A percentile compares a stretch with the other conserved stretches of the same genome.
phyloP scores from a whole-genome alignment of 2,329 filamentous ascomycete species.

The Colletotrichum incanum region DNA sequence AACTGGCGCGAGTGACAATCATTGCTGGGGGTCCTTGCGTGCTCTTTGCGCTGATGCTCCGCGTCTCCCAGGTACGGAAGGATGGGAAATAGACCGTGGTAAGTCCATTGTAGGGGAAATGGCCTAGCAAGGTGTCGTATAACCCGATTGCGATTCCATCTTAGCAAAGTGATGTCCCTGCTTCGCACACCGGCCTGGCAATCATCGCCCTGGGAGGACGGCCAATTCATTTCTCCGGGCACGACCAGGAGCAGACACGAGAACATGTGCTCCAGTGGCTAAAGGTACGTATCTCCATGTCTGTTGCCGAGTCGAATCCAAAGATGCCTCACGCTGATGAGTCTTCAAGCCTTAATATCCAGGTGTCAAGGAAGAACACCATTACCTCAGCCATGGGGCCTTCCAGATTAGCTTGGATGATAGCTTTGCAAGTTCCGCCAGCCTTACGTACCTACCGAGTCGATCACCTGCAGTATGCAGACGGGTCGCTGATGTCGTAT shows the following conservation, averaged over 20 bases:
- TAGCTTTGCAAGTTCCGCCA: neutral
- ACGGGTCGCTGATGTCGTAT: conserved; percentile 5
- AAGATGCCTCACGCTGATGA: neutral
- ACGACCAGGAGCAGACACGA: neutral
- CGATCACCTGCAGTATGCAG: conserved; percentile 15
- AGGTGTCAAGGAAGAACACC: neutral
- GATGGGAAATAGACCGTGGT: neutral
- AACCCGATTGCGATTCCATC: too few relatives aligned
- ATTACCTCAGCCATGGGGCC: neutral
- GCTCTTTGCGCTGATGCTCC: neutral
- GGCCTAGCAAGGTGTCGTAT: too few relatives aligned
- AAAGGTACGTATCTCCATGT: neutral
- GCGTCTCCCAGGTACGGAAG: neutral
- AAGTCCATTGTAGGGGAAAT: too few relatives aligned
- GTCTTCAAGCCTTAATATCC: neutral
- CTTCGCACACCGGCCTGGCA: too few relatives aligned
- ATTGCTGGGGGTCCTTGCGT: neutral
- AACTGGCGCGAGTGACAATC: neutral
- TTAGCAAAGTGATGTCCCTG: too few relatives aligned
- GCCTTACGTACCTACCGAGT: conserved; percentile 6
- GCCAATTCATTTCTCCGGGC: neutral
- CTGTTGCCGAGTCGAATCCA: neutral
- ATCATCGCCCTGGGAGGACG: neutral
- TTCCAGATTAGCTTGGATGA: neutral
- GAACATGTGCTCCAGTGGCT: neutral